Evolutionary conservation across 1,284 basidiomycete genomes (phyloP), one percentile per base, ranked within the genome.

Genomic region (Mycosarcoma maydis): DNA sequence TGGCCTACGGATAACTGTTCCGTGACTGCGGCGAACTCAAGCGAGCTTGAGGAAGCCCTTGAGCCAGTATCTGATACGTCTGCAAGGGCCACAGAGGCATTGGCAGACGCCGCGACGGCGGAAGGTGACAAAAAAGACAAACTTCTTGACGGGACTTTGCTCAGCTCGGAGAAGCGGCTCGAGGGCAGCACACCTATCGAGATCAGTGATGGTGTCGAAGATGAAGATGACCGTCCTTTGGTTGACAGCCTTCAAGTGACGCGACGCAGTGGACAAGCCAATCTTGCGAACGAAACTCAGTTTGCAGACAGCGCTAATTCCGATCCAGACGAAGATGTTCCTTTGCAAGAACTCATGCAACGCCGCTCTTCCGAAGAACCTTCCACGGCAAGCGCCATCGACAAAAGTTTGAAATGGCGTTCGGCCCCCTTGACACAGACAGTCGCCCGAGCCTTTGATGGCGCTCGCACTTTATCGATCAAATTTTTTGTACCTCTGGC

Each of bases 241-340:
- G 44, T 49, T 16, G 40, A 24, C 14, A 4, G 16, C 9, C 32
- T 36, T 7, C 16, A 30, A 34, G 36, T 23, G 17, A 26, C 17
- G 0, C 20, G 10, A 1, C 20, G 47, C 13, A 17, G 32, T 29
- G 4, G 13, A 6, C 37, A 20, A 17, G n/a, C 39, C 14, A 26
- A 9, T 17, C 24, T 36, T 19, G 37, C 32, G 16, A 23, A 29
- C 16, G 16, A 9, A 22, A 29, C 33, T 10, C 32, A n/a, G 14
- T 51, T 45, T n/a, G 27, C 30, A 20, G 33, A 32, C 46, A 45
- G 41, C 4, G 38, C 36, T 2, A 57, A 67, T 19, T 58, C 62
- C 4, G 57, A 69, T 27, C 47, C 55, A 3, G 66, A 70, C 27
- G 60, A 65, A 30, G 61, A 70, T 20, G 22, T 60, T 0, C 67